Conservation (phyloP, 176 grass and related monocot species). For the bread wheat (Triticum aestivum) region IWGSC_CS_RefSeq_v2.1 NC_057800.1:714576357-714576856, state of each 20-base stretch:
- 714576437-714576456: conserved; percentile 66
- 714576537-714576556: conserved; percentile 29
- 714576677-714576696: not conserved
- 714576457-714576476: conserved; percentile 30
- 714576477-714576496: conserved; percentile 43
- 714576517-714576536: conserved; percentile 34
- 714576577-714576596: not conserved
- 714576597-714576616: not conserved
- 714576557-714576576: conserved; percentile 26
- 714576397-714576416: conserved; percentile 51
- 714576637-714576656: not conserved
- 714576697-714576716: conserved; percentile 2
- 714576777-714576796: not conserved
- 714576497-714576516: conserved; percentile 71
- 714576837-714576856: not conserved
- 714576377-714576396: conserved; percentile 59
- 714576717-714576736: not conserved
- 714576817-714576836: not conserved
- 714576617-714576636: not conserved
- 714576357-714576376: conserved; percentile 81
- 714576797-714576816: not conserved
- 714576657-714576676: not conserved
- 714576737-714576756: not conserved
- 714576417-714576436: conserved; percentile 43
- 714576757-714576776: not conserved